Evolutionary conservation across 2,329 filamentous ascomycete genomes (phyloP).

Genomic region (Ceratocystis cacaofunesta): DNA sequence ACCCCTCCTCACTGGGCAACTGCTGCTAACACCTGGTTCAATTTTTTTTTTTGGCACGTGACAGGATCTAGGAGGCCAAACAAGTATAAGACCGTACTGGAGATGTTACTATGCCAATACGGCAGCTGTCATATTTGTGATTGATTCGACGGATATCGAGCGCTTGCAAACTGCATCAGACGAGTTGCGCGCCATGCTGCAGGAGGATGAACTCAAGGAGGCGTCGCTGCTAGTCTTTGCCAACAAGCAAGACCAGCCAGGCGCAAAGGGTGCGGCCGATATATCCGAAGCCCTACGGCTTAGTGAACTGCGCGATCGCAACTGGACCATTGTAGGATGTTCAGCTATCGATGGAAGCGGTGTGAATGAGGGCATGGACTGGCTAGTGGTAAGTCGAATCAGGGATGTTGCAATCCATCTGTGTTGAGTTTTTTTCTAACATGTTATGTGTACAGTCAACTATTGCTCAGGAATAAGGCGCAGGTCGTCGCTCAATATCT

Average conservation of each 20-base stretch:
- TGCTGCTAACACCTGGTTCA: conserved; percentile 17
- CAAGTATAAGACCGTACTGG: conserved; percentile 98
- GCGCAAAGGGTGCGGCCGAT: conserved; percentile 88
- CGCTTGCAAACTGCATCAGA: conserved; percentile 83
- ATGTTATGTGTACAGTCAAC: neutral
- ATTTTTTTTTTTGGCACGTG: conserved; percentile 1
- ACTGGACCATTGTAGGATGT: conserved; percentile 98
- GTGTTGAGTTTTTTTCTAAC: neutral
- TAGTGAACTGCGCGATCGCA: conserved; percentile 83
- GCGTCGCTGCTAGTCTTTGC: conserved; percentile 88
- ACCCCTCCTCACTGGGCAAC: neutral
- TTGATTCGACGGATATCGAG: conserved; percentile 95
- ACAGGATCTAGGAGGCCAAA: conserved; percentile 88
- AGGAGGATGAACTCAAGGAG: conserved; percentile 91
- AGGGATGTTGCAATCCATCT: neutral
- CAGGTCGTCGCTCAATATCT: neutral
- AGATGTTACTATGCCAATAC: conserved; percentile 99
- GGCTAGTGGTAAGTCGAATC: conserved; percentile 60
- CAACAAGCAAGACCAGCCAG: conserved; percentile 97
- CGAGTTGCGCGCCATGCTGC: conserved; percentile 86
- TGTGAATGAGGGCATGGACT: conserved; percentile 96
- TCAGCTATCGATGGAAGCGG: conserved; percentile 90
- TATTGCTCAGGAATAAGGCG: neutral
- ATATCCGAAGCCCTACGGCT: conserved; percentile 87
- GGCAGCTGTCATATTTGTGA: conserved; percentile 94